Evolutionary conservation across 163 green algal genomes (phyloP).

Genomic region (Chlamydomonas reinhardtii): DNA sequence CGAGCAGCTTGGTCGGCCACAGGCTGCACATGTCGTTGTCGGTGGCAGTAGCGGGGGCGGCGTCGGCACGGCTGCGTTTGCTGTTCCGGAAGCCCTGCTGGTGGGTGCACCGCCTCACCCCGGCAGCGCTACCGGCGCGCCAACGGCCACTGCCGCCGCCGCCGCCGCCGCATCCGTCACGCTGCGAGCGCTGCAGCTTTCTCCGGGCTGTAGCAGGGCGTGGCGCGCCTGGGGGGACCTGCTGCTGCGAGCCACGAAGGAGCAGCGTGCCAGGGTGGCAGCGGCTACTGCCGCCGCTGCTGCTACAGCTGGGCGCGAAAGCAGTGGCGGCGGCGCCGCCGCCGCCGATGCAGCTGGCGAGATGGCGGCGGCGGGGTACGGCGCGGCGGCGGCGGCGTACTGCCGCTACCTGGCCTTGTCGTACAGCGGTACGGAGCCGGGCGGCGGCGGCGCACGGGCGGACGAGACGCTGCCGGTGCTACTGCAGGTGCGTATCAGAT

Average conservation of each 20-base stretch:
- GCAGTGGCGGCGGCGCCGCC: neutral
- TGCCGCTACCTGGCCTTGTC: constrained; percentile 59
- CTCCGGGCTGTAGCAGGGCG: neutral
- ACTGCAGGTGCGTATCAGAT: constrained; percentile 35
- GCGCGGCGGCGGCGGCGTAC: constrained; percentile 54
- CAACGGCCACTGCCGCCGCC: no score
- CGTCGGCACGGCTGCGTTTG: neutral
- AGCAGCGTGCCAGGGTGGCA: neutral
- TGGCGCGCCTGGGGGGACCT: constrained; percentile 47
- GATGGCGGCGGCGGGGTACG: constrained; percentile 23
- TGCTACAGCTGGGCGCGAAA: neutral
- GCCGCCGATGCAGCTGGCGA: neutral
- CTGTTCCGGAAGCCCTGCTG: constrained; percentile 13
- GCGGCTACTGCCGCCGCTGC: neutral
- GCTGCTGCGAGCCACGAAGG: constrained; percentile 10
- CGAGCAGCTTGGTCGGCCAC: neutral
- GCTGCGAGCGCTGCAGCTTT: constrained; percentile 36
- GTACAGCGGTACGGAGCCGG: neutral
- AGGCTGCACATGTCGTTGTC: neutral
- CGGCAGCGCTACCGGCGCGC: no score
- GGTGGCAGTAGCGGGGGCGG: neutral
- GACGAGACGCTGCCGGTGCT: constrained; percentile 56
- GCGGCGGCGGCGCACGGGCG: constrained; percentile 4
- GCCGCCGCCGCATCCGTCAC: neutral
- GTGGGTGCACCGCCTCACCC: neutral